phyloP scores from a whole-genome alignment of 345 rosid species.

The Gossypium bickii region DNA sequence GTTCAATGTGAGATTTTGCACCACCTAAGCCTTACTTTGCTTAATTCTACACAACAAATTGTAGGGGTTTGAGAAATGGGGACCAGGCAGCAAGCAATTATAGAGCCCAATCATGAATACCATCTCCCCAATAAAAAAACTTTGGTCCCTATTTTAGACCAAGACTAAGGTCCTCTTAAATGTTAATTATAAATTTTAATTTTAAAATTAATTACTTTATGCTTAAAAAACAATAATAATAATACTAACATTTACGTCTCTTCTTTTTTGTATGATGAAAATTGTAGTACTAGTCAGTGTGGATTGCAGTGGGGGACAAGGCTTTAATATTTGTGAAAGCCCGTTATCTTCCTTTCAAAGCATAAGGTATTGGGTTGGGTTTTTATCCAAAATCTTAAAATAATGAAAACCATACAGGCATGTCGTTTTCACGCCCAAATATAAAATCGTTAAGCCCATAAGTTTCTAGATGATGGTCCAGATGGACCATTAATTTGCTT shows the following conservation, averaged over 20 bases:
- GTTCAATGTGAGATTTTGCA: conserved; percentile 27
- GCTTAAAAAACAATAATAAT: not conserved
- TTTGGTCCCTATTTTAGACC: not conserved
- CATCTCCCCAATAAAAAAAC: not conserved
- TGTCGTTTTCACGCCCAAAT: not conserved
- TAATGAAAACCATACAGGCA: not conserved
- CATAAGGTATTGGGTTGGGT: too few species aligned
- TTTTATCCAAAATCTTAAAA: not conserved
- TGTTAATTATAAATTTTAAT: too few species aligned
- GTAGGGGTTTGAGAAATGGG: conserved; percentile 34
- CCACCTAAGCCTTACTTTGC: conserved; percentile 16
- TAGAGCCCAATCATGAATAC: conserved; percentile 19
- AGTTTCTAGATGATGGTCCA: not conserved
- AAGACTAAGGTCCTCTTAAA: not conserved
- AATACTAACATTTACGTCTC: too few species aligned
- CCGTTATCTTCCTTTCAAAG: not conserved
- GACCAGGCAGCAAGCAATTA: conserved; percentile 31
- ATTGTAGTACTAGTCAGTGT: too few species aligned
- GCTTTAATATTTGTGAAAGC: too few species aligned
- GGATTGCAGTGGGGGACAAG: too few species aligned
- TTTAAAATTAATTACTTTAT: too few species aligned
- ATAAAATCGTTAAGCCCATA: not conserved
- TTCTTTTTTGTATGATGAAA: too few species aligned
- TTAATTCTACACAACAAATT: conserved; percentile 16
- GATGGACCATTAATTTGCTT: too few species aligned